phyloP scores from a whole-genome alignment of 2,329 filamentous ascomycete genomes.

The Talaromyces albobiverticillius region DNA sequence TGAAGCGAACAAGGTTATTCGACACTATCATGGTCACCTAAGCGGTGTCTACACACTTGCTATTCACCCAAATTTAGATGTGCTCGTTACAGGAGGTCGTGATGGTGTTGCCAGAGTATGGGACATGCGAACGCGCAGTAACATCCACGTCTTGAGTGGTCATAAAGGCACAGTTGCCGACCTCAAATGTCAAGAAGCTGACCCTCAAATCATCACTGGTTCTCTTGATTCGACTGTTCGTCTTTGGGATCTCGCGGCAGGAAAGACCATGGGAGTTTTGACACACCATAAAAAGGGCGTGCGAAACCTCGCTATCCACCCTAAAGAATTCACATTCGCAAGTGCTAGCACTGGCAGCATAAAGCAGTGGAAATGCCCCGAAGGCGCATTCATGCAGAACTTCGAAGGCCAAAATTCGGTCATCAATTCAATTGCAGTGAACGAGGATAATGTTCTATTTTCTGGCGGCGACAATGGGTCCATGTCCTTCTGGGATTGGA shows the following conservation, averaged over 20 bases:
- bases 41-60: slow-evolving; percentile 92
- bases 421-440: slow-evolving; percentile 89
- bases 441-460: slow-evolving; percentile 93
- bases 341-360: slow-evolving; percentile 88
- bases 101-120: slow-evolving; percentile 94
- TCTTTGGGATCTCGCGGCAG: slow-evolving; percentile 92
- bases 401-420: slow-evolving; percentile 96
- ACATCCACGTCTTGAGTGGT: slow-evolving; percentile 87
- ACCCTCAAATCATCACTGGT: slow-evolving; percentile 91
- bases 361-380: slow-evolving; percentile 99
- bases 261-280: slow-evolving; percentile 91
- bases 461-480: slow-evolving; percentile 94
- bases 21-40: slow-evolving; percentile 95
- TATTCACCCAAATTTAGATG: slow-evolving; percentile 91
- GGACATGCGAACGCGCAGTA: slow-evolving; percentile 97
- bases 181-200: slow-evolving; percentile 89
- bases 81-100: slow-evolving; percentile 89
- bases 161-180: slow-evolving; percentile 89
- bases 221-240: slow-evolving; percentile 89
- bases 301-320: slow-evolving; percentile 77
- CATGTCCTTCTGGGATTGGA: slow-evolving; percentile 99
- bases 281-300: slow-evolving; percentile 99
- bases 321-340: slow-evolving; percentile 93
- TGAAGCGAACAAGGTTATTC: slow-evolving; percentile 98
- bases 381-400: slow-evolving; percentile 98